Base-by-base conservation (phyloP, 140 eudicot species). In the Bidens hawaiensis region DNA sequence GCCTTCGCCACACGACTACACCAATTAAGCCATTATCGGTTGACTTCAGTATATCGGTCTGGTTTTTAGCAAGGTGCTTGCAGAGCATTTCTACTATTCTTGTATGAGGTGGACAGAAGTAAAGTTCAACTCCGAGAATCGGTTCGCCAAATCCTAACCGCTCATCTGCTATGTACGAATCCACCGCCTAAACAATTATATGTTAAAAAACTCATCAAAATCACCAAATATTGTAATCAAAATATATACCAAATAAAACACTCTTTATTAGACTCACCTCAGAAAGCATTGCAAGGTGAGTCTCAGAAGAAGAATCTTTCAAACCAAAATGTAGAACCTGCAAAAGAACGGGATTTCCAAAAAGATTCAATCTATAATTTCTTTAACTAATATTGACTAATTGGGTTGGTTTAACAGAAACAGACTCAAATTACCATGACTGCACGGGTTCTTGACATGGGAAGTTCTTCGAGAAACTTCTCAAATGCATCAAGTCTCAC, bases 81-180 rank as follows among this genome's bases (percentile, higher is more conserved):
- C 73, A 53, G 31, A 90, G 84, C 79, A 83, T 54, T 41, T 90
- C 95, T 15, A 75, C 25, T 41, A 82, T 72, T 48, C 71, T 77
- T n/a, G 79, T 56, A 21, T 76, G 71, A 0, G 88, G 82, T 0
- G 97, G 95, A 70, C 94, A 81, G 48, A 90, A 76, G 56, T 90
- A 90, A 10, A 90, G 76, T 61, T 90, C 97, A 17, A 81, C 81
- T 18, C 94, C 97, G 0, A 85, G 28, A 16, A 66, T 75, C 1
- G 95, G 95, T 74, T 90, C 97, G 0, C 90, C 95, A 62, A 83
- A 86, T 23, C 97, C 97, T 19, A 90, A 64, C 76, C 97, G 76
- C 64, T 83, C 83, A 16, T 90, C 97, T 26, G 48, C 24, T n/a
- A 69, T 57, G 58, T 86, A 90, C 0, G 97, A 81, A 33, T 83